Percentiles rank a stretch among this genome's conserved stretches.
Conservation (phyloP, 2,329 filamentous ascomycete genomes). For the Venturia nashicola region DNA sequence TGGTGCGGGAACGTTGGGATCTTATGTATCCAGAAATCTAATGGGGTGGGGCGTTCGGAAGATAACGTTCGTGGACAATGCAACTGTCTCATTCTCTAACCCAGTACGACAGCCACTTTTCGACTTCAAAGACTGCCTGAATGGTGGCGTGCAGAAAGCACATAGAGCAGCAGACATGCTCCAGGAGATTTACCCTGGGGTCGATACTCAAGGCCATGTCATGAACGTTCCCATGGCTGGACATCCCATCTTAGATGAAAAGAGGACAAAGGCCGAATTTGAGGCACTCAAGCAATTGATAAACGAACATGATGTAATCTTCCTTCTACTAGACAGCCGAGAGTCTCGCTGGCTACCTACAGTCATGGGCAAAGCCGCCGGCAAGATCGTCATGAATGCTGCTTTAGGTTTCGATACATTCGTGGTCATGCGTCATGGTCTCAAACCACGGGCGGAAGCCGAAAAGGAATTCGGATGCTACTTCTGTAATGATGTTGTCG, state of each 20-base stretch:
- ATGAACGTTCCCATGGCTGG: slow-evolving; percentile 92
- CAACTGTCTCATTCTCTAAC: slow-evolving; percentile 87
- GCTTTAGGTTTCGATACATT: slow-evolving; percentile 94
- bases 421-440: slow-evolving; percentile 91
- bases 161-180: slow-evolving; percentile 67
- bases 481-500: slow-evolving; percentile 96
- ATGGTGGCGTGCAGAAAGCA: slow-evolving; percentile 77
- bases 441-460: slow-evolving; percentile 37
- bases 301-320: slow-evolving; percentile 78
- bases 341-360: slow-evolving; percentile 94
- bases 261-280: slow-evolving; percentile 51
- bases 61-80: slow-evolving; percentile 93
- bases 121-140: slow-evolving; percentile 74
- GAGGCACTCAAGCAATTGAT: slow-evolving; percentile 63
- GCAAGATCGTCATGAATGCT: slow-evolving; percentile 94
- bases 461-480: slow-evolving; percentile 77
- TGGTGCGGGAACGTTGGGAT: slow-evolving; percentile 84
- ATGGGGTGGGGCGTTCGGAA: slow-evolving; percentile 94
- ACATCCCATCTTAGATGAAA: slow-evolving; percentile 70
- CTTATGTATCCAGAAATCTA: slow-evolving; percentile 82
- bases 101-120: slow-evolving; percentile 92
- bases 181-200: slow-evolving; percentile 78
- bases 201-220: slow-evolving; percentile 67
- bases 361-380: slow-evolving; percentile 83
- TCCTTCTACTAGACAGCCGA: slow-evolving; percentile 92